Evolutionary conservation across 106 monocot species (phyloP).

Genomic region (Dactylorhiza incarnata): DNA sequence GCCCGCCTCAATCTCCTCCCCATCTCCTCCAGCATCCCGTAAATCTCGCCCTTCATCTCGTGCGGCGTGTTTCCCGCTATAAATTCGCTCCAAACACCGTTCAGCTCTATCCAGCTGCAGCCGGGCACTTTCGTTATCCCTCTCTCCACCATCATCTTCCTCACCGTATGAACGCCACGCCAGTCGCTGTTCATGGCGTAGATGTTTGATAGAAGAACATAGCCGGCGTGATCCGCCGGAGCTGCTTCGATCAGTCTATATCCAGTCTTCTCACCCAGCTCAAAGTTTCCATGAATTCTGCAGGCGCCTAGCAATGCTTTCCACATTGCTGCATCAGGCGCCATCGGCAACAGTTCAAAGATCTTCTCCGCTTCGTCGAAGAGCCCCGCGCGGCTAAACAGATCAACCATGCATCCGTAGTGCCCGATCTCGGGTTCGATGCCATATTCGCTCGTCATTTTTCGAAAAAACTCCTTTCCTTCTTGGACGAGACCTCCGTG

Average conservation of each 20-base stretch:
- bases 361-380: slow-evolving; percentile 40
- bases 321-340: slow-evolving; percentile 57
- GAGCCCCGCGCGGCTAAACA: slow-evolving; percentile 43
- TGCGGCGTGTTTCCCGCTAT: slow-evolving; percentile 38
- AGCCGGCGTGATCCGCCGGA: slow-evolving; percentile 43
- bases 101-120: slow-evolving; percentile 46
- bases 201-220: slow-evolving; percentile 54
- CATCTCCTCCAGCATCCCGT: slow-evolving; percentile 38
- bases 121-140: slow-evolving; percentile 59
- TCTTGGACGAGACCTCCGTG: slow-evolving; percentile 48
- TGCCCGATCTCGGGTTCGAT: slow-evolving; percentile 54
- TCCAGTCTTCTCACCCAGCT: slow-evolving; percentile 49
- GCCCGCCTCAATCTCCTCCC: slow-evolving; percentile 18
- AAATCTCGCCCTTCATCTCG: slow-evolving; percentile 32
- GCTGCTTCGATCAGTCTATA: slow-evolving; percentile 36
- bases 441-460: slow-evolving; percentile 32
- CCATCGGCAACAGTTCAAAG: slow-evolving; percentile 45
- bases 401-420: slow-evolving; percentile 68
- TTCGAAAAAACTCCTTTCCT: slow-evolving; percentile 26
- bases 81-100: slow-evolving; percentile 43
- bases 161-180: slow-evolving; percentile 27
- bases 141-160: slow-evolving; percentile 17
- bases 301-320: slow-evolving; percentile 53
- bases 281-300: slow-evolving; percentile 32
- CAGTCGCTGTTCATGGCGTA: slow-evolving; percentile 40